Base-by-base conservation (phyloP, 2,329 filamentous ascomycete species). In the Fusarium torreyae region DNA sequence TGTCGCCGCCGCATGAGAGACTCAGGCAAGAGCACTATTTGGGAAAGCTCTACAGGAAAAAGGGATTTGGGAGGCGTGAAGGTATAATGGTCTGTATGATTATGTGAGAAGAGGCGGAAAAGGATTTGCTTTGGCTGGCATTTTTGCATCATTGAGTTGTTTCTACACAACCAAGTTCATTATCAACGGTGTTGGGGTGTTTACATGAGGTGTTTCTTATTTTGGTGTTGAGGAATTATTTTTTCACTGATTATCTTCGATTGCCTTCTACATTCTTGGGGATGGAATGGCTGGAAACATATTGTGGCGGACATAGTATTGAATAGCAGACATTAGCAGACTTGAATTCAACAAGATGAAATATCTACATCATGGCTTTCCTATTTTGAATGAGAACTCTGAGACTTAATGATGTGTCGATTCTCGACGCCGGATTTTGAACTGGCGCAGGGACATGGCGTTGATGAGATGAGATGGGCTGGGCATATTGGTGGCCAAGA, bases 21-120 rank as follows among this genome's bases (percentile, higher is more conserved):
- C 42, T 44, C 38, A 45, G 54, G 53, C 46, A 68, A 42, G 46
- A 61, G 58, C 22, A 22, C 54, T 17, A 36, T 57, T 57, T 57
- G n/a, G 58, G 67, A 43, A 51, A 42, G 26, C 13, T 42, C 22
- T 43, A 63, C 49, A 22, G 36, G 33, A 22, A 49, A 42, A 68
- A 43, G 43, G 61, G 60, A 42, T 18, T 51, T 34, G 31, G 18
- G 28, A 59, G 43, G 51, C 18, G 26, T 33, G 50, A 57, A 34
- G 62, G 34, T 68, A 63, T 68, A 69, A 69, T 69, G 57, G 67
- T 36, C 42, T 69, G 67, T 70, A 69, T 53, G 67, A 69, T 46
- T 40, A 48, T 45, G 54, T 64, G 46, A 44, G 26, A 60, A 36
- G 33, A 53, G 28, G 33, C 46, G 63, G 36, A 50, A 68, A 56